Evolutionary conservation across 257 asterid genomes (phyloP).

Genomic region (Coffea canephora): DNA sequence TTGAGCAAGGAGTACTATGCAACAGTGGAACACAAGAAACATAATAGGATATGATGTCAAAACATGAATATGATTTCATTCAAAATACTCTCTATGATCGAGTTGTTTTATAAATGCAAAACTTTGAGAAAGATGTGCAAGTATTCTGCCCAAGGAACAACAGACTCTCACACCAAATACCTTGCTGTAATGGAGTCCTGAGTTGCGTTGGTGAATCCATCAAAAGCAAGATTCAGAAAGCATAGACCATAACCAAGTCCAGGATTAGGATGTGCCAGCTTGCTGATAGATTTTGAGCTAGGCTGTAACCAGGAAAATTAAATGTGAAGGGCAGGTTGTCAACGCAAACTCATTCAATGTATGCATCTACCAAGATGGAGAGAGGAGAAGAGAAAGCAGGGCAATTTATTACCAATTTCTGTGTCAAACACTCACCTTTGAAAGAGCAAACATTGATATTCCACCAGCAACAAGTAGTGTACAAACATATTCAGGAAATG

Average conservation of each 20-base stretch:
- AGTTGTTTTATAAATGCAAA: not conserved
- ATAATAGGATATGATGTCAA: not conserved
- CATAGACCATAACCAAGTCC: slow-evolving; percentile 94
- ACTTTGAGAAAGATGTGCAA: not conserved
- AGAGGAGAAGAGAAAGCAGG: not conserved
- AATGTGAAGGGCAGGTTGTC: slow-evolving; percentile 1
- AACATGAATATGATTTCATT: too few species aligned
- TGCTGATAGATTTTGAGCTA: slow-evolving; percentile 88
- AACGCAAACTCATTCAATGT: not conserved
- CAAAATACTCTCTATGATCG: not conserved
- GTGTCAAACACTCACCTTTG: slow-evolving; percentile 49
- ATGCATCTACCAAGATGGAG: not conserved
- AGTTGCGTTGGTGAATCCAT: slow-evolving; percentile 99
- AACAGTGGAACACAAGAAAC: not conserved
- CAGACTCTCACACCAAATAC: slow-evolving; percentile 26
- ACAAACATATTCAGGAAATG: slow-evolving; percentile 86
- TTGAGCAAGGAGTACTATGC: not conserved
- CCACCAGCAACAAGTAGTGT: slow-evolving; percentile 97
- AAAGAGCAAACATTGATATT: slow-evolving; percentile 86
- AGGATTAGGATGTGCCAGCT: slow-evolving; percentile 90
- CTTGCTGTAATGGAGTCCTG: slow-evolving; percentile 90
- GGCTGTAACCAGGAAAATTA: slow-evolving; percentile 48
- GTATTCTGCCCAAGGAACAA: not conserved
- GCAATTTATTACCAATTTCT: not conserved
- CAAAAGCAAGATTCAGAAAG: slow-evolving; percentile 88